Evolutionary conservation across 805 yeast species (phyloP), one percentile per base, ranked within the genome.

Genomic region (Saccharomycopsis fibuligera): DNA sequence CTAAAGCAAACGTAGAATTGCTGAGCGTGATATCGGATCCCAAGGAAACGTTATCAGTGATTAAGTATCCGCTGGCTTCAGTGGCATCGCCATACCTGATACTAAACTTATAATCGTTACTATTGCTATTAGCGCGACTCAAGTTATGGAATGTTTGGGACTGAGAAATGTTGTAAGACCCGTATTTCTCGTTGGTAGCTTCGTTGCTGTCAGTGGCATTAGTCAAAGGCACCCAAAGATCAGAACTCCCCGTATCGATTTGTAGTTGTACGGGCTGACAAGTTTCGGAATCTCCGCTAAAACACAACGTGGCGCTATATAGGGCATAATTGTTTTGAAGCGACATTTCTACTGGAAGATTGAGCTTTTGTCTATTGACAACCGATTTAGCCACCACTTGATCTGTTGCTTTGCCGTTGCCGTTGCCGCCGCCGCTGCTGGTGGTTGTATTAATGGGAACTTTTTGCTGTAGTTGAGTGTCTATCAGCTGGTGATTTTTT

Each of bases 121-220:
- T 12, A 21, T 12, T 21, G 8, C 10, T 5, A 19, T n/a, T 38
- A 5, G 41, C 9, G n/a, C n/a, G n/a, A 5, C 23, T 5, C 16
- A 23, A 5, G n/a, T 10, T 12, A 8, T 17, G 25, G 55, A 61
- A 72, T 10, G 38, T 35, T 35, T 6, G 12, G 12, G 42, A 39
- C 5, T 16, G 10, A 39, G 16, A 10, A 4, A 17, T 4, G 9
- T 5, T 25, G 16, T 21, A 44, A 30, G 42, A 22, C 5, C 38
- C 38, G 30, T 12, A 8, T 3, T 42, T 25, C n/a, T 17, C 5
- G 31, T 19, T 30, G 21, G 41, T 21, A 31, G 23, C 25, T n/a
- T n/a, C n/a, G n/a, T n/a, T n/a, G 12, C 38, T 31, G 16, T 1
- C n/a, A n/a, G 35, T 14, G 9, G 47, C 10, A 22, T 35, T 24